These are phyloP conservation scores for Pontederia crassipes DNA, from an alignment of 176 grass and related monocot genomes.

Conservation along the genomic window DNA sequence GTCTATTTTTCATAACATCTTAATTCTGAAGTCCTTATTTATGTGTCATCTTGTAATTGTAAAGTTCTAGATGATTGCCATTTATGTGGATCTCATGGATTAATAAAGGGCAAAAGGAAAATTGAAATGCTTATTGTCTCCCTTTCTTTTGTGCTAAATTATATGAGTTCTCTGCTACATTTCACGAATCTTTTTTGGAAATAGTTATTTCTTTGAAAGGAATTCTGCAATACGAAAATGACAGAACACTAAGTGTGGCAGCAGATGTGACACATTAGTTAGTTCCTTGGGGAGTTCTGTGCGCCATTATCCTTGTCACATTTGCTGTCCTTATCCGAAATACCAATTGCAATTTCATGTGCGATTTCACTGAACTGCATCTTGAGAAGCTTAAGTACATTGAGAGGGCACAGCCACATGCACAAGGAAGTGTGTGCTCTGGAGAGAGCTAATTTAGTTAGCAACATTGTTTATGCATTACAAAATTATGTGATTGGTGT, in stretches of 20 bases:
- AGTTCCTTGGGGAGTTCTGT: conserved; percentile 27
- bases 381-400: conserved; percentile 30
- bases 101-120: too few species aligned
- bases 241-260: conserved; percentile 26
- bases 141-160: background rate
- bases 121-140: background rate
- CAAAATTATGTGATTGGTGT: conserved; percentile 24
- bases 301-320: conserved; percentile 44
- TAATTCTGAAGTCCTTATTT: too few species aligned
- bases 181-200: conserved; percentile 44
- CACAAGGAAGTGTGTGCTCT: conserved; percentile 51
- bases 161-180: conserved; percentile 1
- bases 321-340: conserved; percentile 32
- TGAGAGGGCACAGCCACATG: conserved; percentile 21
- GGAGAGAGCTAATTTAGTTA: conserved; percentile 41
- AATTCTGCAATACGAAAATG: conserved; percentile 42
- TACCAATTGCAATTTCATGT: conserved; percentile 28
- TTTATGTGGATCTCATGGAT: too few species aligned
- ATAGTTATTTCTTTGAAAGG: conserved; percentile 28
- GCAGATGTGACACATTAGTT: conserved; percentile 37
- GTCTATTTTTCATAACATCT: too few species aligned
- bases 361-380: conserved; percentile 44
- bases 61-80: too few species aligned
- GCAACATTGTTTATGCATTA: conserved; percentile 27
- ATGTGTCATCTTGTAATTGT: too few species aligned